These are phyloP conservation scores for Aphanomyces cochlioides DNA, from an alignment of 352 stramenopile species.

Conservation along the genomic window DNA sequence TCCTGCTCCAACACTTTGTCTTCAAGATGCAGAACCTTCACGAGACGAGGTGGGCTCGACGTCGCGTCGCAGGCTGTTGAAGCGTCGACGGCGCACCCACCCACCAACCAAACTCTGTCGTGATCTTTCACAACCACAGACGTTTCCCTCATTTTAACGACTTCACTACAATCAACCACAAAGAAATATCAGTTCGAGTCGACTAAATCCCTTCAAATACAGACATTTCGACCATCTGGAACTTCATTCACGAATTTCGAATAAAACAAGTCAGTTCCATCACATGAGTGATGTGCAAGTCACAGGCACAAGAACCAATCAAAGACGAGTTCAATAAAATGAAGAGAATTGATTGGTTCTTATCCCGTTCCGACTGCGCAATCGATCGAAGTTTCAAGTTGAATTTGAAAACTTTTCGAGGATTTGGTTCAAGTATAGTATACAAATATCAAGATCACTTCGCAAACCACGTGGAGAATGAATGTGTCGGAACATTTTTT, in stretches of 20 bases:
- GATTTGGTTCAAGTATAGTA: background rate
- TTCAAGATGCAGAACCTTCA: no score
- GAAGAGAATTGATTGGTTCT: background rate
- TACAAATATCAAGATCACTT: background rate
- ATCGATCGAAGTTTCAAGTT: slow-evolving; percentile 7
- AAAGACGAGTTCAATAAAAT: background rate
- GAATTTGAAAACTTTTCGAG: background rate
- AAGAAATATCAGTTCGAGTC: no score
- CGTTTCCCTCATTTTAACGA: no score
- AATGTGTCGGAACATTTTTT: background rate
- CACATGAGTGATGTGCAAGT: background rate
- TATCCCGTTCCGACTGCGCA: background rate
- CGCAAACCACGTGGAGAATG: background rate
- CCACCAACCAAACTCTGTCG: no score
- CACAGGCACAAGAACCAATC: slow-evolving; percentile 3
- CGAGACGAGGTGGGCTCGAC: no score
- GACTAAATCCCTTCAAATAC: no score
- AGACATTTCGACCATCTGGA: no score
- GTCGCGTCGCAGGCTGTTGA: no score
- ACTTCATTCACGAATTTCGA: background rate
- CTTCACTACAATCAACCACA: no score
- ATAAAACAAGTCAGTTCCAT: slow-evolving; percentile 3
- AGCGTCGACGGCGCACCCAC: no score
- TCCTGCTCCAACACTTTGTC: no score
- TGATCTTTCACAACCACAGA: no score